Conservation (phyloP, 768 basidiomycete species). For the Russula compacta region DNA sequence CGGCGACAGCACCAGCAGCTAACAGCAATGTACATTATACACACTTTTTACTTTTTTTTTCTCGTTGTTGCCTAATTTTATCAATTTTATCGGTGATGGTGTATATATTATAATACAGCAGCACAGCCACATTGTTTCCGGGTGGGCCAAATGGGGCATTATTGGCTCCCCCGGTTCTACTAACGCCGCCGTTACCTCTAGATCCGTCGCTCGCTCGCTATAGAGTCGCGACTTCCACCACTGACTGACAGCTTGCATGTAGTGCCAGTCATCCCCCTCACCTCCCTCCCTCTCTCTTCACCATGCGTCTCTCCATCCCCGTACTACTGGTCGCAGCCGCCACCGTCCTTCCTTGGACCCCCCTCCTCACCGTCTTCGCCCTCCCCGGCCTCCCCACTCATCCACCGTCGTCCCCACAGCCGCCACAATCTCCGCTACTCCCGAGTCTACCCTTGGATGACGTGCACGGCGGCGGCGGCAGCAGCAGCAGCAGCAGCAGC, state of each 20-base stretch:
- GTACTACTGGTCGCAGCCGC: neutral
- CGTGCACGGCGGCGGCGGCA: neutral
- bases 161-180: too few species aligned
- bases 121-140: too few species aligned
- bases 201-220: too few species aligned
- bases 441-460: neutral
- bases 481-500: neutral
- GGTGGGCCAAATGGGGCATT: too few species aligned
- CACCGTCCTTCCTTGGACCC: neutral
- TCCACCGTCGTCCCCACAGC: neutral
- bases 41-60: slow-evolving; percentile 1
- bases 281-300: neutral
- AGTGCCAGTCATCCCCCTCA: neutral
- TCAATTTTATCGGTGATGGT: neutral
- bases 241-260: neutral
- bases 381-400: neutral
- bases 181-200: too few species aligned
- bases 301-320: slow-evolving; percentile 1
- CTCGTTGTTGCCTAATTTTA: neutral
- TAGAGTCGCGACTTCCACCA: too few species aligned
- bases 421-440: neutral
- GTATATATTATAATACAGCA: too few species aligned
- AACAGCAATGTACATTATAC: slow-evolving; percentile 24
- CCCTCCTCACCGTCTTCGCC: neutral
- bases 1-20: too few species aligned